Percentiles rank a stretch among this genome's conserved stretches.
These are phyloP conservation scores for Thuja plicata DNA, from an alignment of 83 land plant species.

Conservation along the genomic window DNA sequence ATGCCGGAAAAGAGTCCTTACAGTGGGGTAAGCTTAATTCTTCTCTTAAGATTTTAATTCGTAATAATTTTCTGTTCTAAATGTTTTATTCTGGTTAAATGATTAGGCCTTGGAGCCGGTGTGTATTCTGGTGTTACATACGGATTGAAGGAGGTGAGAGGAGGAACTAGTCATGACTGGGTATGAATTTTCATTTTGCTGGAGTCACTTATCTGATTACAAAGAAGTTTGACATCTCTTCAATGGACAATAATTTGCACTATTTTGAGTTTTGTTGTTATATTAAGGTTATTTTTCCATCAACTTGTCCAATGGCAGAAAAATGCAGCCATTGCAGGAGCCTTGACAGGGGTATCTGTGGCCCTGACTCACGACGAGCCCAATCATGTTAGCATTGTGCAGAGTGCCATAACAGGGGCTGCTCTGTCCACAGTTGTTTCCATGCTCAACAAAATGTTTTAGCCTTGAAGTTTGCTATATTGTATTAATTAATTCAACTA, in stretches of 20 bases:
- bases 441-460: slow-evolving; percentile 51
- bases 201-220: not conserved
- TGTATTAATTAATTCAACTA: not conserved
- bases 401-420: slow-evolving; percentile 59
- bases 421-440: slow-evolving; percentile 67
- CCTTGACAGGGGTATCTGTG: slow-evolving; percentile 52
- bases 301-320: slow-evolving; percentile 30
- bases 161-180: slow-evolving; percentile 74
- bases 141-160: slow-evolving; percentile 58
- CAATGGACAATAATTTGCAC: not conserved
- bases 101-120: slow-evolving; percentile 51
- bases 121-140: slow-evolving; percentile 64
- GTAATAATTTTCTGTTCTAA: not conserved
- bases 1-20: slow-evolving; percentile 48
- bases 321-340: slow-evolving; percentile 63
- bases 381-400: slow-evolving; percentile 49
- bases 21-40: slow-evolving; percentile 50
- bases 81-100: not conserved
- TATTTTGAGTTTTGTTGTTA: not conserved
- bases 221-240: not conserved
- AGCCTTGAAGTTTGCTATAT: not conserved
- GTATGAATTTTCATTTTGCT: slow-evolving; percentile 16
- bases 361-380: slow-evolving; percentile 39
- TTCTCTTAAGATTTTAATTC: not conserved
- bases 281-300: not conserved